phyloP scores from a whole-genome alignment of 495 filamentous ascomycete genomes.

The Penicillium coffeae region DNA sequence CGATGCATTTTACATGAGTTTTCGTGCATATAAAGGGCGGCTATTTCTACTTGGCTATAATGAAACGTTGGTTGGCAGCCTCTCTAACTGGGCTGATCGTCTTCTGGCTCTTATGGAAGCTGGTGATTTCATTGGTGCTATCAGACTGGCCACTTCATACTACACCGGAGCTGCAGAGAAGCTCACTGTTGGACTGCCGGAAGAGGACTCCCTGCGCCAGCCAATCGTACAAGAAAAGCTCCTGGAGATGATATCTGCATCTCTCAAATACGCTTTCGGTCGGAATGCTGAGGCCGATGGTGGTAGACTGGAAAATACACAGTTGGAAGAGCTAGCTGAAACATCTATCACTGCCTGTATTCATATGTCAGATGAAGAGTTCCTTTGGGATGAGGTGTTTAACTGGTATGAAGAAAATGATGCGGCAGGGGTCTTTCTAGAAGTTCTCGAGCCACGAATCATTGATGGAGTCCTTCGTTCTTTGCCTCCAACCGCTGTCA shows the following conservation, averaged over 20 bases:
- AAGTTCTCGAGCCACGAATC: conserved; percentile 81
- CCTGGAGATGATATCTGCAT: conserved; percentile 91
- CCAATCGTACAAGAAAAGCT: conserved; percentile 82
- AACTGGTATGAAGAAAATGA: conserved; percentile 79
- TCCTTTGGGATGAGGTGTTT: conserved; percentile 87
- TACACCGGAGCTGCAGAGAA: conserved; percentile 87
- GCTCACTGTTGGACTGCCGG: conserved; percentile 86
- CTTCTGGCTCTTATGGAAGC: conserved; percentile 94
- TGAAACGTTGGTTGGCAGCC: conserved; percentile 79
- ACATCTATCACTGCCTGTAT: conserved; percentile 81
- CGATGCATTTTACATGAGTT: conserved; percentile 97
- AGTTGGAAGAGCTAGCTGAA: conserved; percentile 73
- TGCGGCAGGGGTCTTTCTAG: conserved; percentile 71
- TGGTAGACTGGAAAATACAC: conserved; percentile 47
- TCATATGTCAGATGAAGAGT: conserved; percentile 69
- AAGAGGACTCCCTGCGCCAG: conserved; percentile 73
- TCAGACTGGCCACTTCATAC: conserved; percentile 84
- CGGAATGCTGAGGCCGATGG: conserved; percentile 48
- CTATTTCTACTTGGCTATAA: conserved; percentile 88
- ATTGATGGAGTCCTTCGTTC: conserved; percentile 69
- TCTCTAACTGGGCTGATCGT: conserved; percentile 98
- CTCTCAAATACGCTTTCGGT: conserved; percentile 83
- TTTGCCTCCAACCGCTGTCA: conserved; percentile 79
- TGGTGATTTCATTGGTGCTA: conserved; percentile 88
- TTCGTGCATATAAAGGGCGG: conserved; percentile 90